These are phyloP conservation scores for Staphylotrichum tortipilum DNA, from an alignment of 495 filamentous ascomycete species.

Conservation along the genomic window DNA sequence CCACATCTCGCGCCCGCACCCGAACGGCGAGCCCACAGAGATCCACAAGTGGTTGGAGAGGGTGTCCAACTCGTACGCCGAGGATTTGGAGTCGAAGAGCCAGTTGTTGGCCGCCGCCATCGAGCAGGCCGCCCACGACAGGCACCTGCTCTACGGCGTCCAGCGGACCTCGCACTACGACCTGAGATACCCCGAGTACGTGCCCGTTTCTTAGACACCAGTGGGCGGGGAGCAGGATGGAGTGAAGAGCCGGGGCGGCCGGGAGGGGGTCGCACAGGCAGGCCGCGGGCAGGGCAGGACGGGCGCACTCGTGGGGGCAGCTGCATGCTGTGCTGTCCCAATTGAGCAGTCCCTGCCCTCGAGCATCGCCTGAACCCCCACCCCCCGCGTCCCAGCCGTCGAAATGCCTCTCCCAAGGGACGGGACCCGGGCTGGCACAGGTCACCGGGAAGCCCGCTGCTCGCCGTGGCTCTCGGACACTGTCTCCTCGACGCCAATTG, in stretches of 20 bases:
- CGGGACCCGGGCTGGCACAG: no score
- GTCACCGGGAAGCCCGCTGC: no score
- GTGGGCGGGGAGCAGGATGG: background rate
- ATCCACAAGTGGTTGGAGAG: constrained; percentile 26
- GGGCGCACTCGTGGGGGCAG: no score
- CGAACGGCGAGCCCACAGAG: constrained; percentile 34
- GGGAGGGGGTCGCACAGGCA: no score
- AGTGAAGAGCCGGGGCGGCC: background rate
- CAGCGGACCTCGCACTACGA: constrained; percentile 30
- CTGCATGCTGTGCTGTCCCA: no score
- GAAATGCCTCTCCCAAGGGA: no score
- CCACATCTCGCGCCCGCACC: constrained; percentile 32
- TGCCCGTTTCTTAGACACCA: constrained; percentile 4
- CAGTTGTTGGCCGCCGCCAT: constrained; percentile 29
- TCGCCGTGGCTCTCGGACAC: no score
- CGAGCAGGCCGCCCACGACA: constrained; percentile 43
- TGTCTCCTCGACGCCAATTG: no score
- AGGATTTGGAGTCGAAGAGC: constrained; percentile 37
- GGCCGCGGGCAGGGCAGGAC: no score
- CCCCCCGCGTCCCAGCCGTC: no score
- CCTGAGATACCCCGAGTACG: constrained; percentile 42
- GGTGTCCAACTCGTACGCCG: constrained; percentile 29
- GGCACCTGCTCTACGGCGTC: constrained; percentile 31
- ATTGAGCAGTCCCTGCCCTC: no score
- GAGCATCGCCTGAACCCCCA: no score